These are phyloP conservation scores for Diospyros kaki DNA, from an alignment of 148 eudicot genomes.

Conservation along the genomic window DNA sequence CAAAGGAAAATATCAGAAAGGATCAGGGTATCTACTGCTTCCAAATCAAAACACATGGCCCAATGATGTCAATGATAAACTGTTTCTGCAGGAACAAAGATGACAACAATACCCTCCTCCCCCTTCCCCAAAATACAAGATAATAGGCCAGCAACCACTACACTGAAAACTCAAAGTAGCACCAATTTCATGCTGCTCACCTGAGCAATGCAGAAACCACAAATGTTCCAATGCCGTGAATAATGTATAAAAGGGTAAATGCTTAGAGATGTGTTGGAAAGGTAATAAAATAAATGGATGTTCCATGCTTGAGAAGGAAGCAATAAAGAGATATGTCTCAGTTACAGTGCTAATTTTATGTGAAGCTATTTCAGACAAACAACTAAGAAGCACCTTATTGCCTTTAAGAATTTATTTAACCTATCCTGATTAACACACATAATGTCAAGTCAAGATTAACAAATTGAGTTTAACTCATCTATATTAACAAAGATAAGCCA, in stretches of 20 bases:
- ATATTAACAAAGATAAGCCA: not conserved
- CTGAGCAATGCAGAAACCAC: not conserved
- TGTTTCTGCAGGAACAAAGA: not conserved
- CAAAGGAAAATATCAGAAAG: not conserved
- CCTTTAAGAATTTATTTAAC: no score
- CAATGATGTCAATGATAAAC: slow-evolving; percentile 4
- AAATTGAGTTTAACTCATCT: not conserved
- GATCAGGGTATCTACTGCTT: slow-evolving; percentile 7
- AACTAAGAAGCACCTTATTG: not conserved
- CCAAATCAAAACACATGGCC: not conserved
- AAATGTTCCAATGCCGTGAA: slow-evolving; percentile 8
- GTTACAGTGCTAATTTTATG: not conserved
- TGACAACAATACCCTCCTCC: not conserved
- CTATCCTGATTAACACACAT: not conserved
- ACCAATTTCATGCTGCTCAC: not conserved
- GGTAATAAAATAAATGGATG: not conserved
- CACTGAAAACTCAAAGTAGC: not conserved
- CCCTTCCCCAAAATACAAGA: not conserved
- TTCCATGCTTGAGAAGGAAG: not conserved
- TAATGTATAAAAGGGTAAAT: not conserved
- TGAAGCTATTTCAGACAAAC: slow-evolving; percentile 8
- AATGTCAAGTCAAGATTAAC: not conserved
- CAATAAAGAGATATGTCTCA: not conserved
- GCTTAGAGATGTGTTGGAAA: not conserved
- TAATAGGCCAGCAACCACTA: not conserved